These are phyloP conservation scores for Leccinum imitatum DNA, from an alignment of 768 basidiomycete species.

Conservation along the genomic window DNA sequence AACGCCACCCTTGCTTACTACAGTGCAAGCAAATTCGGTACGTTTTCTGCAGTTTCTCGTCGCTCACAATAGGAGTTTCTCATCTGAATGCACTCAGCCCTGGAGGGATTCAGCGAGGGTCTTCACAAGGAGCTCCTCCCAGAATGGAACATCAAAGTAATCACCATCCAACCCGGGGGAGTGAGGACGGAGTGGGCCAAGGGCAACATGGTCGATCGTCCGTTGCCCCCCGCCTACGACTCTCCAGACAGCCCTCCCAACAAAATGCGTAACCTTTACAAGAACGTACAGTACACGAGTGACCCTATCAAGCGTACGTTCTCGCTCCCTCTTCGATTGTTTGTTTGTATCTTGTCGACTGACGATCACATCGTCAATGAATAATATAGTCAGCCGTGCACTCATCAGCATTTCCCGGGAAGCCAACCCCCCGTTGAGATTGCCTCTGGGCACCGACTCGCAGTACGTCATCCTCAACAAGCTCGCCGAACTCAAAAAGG, in stretches of 20 bases:
- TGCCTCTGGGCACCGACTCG: slow-evolving; percentile 22
- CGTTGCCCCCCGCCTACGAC: slow-evolving; percentile 18
- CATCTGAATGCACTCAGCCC: slow-evolving; percentile 7
- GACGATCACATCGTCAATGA: not conserved
- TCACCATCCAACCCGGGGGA: slow-evolving; percentile 21
- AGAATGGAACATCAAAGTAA: slow-evolving; percentile 30
- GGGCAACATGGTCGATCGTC: slow-evolving; percentile 15
- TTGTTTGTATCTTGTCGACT: not conserved
- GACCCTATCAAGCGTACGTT: slow-evolving; percentile 18
- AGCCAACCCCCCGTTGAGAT: slow-evolving; percentile 20
- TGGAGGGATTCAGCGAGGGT: slow-evolving; percentile 28
- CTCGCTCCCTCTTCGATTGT: not conserved
- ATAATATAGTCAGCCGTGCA: slow-evolving; percentile 22
- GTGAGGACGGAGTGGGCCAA: slow-evolving; percentile 24
- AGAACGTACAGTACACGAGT: not conserved
- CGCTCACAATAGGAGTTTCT: too few relatives aligned
- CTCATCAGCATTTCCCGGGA: slow-evolving; percentile 19
- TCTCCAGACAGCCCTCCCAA: slow-evolving; percentile 16
- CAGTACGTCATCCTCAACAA: slow-evolving; percentile 18
- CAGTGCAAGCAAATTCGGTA: slow-evolving; percentile 26
- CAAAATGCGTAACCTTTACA: slow-evolving; percentile 13
- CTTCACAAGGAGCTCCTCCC: slow-evolving; percentile 23
- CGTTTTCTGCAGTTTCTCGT: not conserved
- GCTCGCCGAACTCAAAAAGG: slow-evolving; percentile 18
- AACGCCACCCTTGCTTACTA: slow-evolving; percentile 21